phyloP scores from a whole-genome alignment of 2,329 filamentous ascomycete genomes.

The Venturia nashicola region DNA sequence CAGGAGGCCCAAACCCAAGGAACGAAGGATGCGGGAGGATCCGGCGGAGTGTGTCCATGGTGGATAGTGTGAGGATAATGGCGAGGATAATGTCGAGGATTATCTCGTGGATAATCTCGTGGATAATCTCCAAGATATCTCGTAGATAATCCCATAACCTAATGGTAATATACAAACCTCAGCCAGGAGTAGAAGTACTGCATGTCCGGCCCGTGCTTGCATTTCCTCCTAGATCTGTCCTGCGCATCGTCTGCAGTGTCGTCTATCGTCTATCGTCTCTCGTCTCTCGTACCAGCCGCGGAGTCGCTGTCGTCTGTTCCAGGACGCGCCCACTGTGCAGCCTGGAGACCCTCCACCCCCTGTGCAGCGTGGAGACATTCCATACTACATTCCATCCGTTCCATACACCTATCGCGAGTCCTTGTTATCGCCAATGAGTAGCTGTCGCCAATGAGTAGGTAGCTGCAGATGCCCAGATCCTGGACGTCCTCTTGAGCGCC shows the following conservation, averaged over 20 bases:
- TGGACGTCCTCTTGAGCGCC: background rate
- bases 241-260: no score
- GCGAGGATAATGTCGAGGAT: no score
- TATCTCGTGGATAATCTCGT: no score
- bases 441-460: background rate
- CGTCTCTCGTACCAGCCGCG: no score
- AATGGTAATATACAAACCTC: background rate
- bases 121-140: no score
- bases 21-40: background rate
- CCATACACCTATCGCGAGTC: background rate
- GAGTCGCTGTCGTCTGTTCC: background rate
- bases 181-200: background rate
- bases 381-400: background rate
- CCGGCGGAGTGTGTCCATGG: background rate
- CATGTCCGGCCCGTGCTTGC: background rate
- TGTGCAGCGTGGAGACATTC: background rate
- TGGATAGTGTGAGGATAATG: no score
- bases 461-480: background rate
- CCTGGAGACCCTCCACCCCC: no score
- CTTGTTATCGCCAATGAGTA: background rate
- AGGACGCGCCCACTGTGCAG: constrained; percentile 1
- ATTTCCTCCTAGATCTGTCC: no score
- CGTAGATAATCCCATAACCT: background rate
- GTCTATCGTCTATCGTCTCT: no score
- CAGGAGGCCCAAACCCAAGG: background rate